A percentile compares a stretch with the other conserved stretches of the same genome.
Evolutionary conservation across 2,329 filamentous ascomycete species (phyloP).

Genomic region (Neopestalotiopsis sp.): DNA sequence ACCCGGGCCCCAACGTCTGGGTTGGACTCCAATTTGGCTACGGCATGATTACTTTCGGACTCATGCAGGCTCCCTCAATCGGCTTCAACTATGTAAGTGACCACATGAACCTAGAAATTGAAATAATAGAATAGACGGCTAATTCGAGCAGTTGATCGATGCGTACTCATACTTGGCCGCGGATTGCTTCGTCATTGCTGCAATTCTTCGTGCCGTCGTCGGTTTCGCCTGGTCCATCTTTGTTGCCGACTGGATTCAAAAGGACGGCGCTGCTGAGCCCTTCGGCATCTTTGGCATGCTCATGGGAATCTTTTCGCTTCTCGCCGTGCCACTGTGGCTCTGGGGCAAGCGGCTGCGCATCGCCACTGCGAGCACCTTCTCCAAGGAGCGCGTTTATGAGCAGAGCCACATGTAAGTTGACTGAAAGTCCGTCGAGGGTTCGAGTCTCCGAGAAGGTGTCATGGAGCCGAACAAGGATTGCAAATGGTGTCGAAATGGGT

Average conservation of each 20-base stretch:
- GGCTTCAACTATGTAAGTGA: slow-evolving; percentile 46
- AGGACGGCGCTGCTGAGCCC: slow-evolving; percentile 47
- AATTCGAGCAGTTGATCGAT: slow-evolving; percentile 48
- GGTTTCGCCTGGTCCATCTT: slow-evolving; percentile 61
- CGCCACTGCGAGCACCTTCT: slow-evolving; percentile 30
- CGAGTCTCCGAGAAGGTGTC: not conserved
- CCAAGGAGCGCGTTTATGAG: not conserved
- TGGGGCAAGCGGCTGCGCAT: slow-evolving; percentile 43
- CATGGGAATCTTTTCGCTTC: slow-evolving; percentile 51
- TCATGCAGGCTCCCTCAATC: slow-evolving; percentile 43
- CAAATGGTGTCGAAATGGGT: not conserved
- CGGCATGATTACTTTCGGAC: slow-evolving; percentile 42
- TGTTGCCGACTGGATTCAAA: slow-evolving; percentile 50
- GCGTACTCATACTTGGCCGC: slow-evolving; percentile 50
- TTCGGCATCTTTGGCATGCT: slow-evolving; percentile 59
- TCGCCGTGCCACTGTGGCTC: slow-evolving; percentile 40
- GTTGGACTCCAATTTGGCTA: slow-evolving; percentile 39
- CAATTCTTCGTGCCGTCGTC: slow-evolving; percentile 53
- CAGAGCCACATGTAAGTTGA: not conserved
- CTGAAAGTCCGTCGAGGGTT: not conserved
- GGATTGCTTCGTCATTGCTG: slow-evolving; percentile 60
- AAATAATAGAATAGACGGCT: not conserved
- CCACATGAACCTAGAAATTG: not conserved
- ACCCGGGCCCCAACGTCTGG: slow-evolving; percentile 36
- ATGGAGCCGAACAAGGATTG: not conserved